These are phyloP conservation scores for Aeminium ludgeri DNA, from an alignment of 495 filamentous ascomycete genomes.

Conservation along the genomic window DNA sequence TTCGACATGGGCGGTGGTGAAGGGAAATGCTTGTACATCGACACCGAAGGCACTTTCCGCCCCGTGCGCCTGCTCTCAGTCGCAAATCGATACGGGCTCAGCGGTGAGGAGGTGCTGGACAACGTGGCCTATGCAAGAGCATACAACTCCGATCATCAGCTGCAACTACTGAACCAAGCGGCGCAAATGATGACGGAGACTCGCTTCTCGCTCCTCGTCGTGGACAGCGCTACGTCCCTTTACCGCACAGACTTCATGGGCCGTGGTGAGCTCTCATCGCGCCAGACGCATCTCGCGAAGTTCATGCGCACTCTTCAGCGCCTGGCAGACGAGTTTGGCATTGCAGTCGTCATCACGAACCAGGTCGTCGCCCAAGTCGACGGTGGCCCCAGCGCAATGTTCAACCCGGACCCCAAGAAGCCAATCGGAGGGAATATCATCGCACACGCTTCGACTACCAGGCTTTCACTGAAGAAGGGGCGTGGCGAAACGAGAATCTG, in stretches of 20 bases:
- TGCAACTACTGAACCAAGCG: conserved; percentile 85
- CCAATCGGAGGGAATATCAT: conserved; percentile 98
- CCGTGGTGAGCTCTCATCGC: conserved; percentile 74
- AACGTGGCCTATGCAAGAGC: conserved; percentile 95
- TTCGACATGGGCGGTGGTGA: conserved; percentile 99
- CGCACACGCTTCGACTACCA: conserved; percentile 85
- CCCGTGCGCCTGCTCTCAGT: conserved; percentile 82
- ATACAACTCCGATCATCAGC: conserved; percentile 95
- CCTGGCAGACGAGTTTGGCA: conserved; percentile 92
- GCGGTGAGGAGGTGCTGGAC: conserved; percentile 91
- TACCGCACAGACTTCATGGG: conserved; percentile 94
- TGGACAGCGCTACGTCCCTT: conserved; percentile 85
- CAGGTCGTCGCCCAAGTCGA: conserved; percentile 97
- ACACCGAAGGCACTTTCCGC: conserved; percentile 87
- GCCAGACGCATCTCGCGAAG: conserved; percentile 89
- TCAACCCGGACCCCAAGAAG: conserved; percentile 97
- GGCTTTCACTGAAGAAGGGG: conserved; percentile 85
- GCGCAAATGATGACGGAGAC: conserved; percentile 99
- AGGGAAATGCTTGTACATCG: conserved; percentile 97
- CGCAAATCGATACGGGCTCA: conserved; percentile 82
- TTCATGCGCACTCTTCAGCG: conserved; percentile 91
- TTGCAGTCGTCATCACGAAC: conserved; percentile 96
- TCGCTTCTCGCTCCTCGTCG: conserved; percentile 83
- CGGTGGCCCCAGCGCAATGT: conserved; percentile 89
- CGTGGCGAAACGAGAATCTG: conserved; percentile 88